Evolutionary conservation across 179 eudicot genomes (phyloP).

Genomic region (Silene noctiflora): DNA sequence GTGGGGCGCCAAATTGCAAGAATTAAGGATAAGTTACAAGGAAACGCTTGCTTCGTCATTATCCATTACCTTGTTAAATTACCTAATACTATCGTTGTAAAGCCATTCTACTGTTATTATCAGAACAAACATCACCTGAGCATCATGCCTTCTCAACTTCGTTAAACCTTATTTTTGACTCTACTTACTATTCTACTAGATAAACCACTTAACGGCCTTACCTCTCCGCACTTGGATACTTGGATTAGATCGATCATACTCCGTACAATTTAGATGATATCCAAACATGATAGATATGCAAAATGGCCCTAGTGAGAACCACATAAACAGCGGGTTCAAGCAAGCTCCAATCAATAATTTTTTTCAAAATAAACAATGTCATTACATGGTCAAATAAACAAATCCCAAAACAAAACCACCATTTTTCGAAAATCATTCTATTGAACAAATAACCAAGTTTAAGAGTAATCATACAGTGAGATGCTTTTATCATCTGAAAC

Average conservation of each 20-base stretch:
- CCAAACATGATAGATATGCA: neutral
- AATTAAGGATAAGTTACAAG: neutral
- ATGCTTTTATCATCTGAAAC: slow-evolving; percentile 92
- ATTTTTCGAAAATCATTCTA: neutral
- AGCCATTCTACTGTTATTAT: neutral
- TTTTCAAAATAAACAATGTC: slow-evolving; percentile 7
- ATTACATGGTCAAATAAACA: slow-evolving; percentile 10
- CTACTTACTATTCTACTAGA: neutral
- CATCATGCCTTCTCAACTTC: neutral
- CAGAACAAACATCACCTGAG: neutral
- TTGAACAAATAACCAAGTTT: neutral
- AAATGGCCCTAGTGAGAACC: neutral
- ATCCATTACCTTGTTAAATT: neutral
- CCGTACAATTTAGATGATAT: neutral
- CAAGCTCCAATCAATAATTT: slow-evolving; percentile 2
- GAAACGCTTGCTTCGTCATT: neutral
- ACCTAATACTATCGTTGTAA: neutral
- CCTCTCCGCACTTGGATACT: too few relatives aligned
- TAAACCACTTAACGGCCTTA: too few relatives aligned
- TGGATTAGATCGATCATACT: neutral
- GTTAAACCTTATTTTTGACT: neutral
- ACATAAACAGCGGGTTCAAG: slow-evolving; percentile 2
- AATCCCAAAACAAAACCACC: slow-evolving; percentile 13
- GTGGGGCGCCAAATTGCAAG: slow-evolving; percentile 1
- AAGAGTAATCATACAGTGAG: slow-evolving; percentile 76